A percentile compares a stretch with the other conserved stretches of the same genome.
Conservation (phyloP, 176 grass and related monocot genomes). For the Oryza glumipatula region DNA sequence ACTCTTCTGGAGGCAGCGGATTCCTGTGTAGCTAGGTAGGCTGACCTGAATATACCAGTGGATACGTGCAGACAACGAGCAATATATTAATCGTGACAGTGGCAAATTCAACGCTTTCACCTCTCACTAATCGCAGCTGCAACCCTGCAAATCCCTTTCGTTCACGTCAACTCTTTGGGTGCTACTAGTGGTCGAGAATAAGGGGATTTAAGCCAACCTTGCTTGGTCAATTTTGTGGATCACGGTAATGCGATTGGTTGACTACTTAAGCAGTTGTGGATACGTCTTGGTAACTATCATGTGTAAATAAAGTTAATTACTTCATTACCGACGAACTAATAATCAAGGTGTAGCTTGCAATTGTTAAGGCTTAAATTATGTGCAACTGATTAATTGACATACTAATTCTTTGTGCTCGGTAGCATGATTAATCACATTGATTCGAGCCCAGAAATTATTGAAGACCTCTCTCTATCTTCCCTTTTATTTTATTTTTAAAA, state of each 20-base stretch:
- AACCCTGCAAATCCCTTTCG: not conserved
- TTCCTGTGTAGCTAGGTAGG: not conserved
- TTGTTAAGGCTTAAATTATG: too few species aligned
- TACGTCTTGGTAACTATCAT: not conserved
- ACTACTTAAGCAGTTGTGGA: not conserved
- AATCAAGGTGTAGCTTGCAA: too few species aligned
- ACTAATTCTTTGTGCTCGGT: too few species aligned
- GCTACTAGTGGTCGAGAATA: not conserved
- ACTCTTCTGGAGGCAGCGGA: not conserved
- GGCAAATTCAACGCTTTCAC: not conserved
- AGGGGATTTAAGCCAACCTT: not conserved
- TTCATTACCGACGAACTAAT: not conserved
- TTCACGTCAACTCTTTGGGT: not conserved
- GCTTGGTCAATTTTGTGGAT: not conserved
- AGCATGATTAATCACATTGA: too few species aligned
- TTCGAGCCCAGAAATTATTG: too few species aligned
- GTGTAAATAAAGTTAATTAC: not conserved
- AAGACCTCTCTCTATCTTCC: too few species aligned
- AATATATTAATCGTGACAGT: not conserved
- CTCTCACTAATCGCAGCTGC: not conserved
- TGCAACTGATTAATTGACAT: too few species aligned
- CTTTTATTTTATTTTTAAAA: too few species aligned
- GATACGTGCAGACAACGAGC: not conserved
- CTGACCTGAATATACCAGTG: constrained; percentile 4
- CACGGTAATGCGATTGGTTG: not conserved